phyloP scores from a whole-genome alignment of 441 rosid genomes.

The Viola pubescens region DNA sequence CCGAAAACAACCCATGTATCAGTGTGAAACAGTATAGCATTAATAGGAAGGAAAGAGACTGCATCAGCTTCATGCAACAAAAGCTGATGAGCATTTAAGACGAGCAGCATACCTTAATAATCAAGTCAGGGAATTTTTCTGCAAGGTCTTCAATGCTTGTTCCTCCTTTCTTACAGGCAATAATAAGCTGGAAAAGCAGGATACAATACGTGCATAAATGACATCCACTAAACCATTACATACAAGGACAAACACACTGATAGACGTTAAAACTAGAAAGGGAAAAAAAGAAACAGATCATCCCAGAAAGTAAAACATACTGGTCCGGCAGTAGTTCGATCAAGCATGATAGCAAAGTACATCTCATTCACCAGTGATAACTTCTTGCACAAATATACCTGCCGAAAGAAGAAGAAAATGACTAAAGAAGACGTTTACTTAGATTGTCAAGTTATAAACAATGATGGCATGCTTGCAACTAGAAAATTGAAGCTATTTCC shows the following conservation, averaged over 20 bases:
- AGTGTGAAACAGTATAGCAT: conserved; percentile 10
- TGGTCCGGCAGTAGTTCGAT: conserved; percentile 93
- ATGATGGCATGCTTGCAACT: too few species aligned
- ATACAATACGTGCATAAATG: neutral
- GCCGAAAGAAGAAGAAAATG: conserved; percentile 16
- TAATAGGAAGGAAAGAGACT: conserved; percentile 2
- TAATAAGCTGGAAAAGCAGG: conserved; percentile 58
- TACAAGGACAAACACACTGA: neutral
- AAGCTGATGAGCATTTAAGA: conserved; percentile 3
- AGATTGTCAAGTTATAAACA: too few species aligned
- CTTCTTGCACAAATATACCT: conserved; percentile 93
- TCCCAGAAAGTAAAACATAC: conserved; percentile 36
- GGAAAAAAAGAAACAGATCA: neutral
- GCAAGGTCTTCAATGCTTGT: conserved; percentile 99
- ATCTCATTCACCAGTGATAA: conserved; percentile 90
- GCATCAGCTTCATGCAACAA: conserved; percentile 10
- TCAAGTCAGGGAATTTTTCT: conserved; percentile 92
- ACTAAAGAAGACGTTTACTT: too few species aligned
- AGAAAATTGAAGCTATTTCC: too few species aligned
- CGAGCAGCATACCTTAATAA: conserved; percentile 55
- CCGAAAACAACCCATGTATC: conserved; percentile 16
- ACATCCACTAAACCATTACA: neutral
- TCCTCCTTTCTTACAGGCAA: conserved; percentile 93
- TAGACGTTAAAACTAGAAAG: conserved; percentile 6
- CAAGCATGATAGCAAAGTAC: conserved; percentile 95